A percentile compares a stretch with the other conserved stretches of the same genome.
phyloP scores from a whole-genome alignment of 305 asterid species.

The Solanum aculeatissimum region DNA sequence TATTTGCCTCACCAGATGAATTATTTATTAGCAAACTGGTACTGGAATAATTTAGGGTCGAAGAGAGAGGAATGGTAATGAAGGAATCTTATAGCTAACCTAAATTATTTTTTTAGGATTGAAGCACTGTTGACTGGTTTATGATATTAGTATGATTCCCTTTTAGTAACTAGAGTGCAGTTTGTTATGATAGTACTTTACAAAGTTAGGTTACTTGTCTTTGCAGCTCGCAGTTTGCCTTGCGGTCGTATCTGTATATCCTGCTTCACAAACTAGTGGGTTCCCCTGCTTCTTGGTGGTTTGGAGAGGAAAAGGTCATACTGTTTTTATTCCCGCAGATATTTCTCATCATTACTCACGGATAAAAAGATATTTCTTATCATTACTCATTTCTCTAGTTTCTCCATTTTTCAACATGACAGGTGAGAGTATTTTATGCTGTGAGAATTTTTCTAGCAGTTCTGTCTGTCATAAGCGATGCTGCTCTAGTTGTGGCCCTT shows the following conservation, averaged over 20 bases:
- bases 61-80: not conserved
- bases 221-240: slow-evolving; percentile 87
- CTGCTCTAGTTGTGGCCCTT: slow-evolving; percentile 86
- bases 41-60: not conserved
- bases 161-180: not conserved
- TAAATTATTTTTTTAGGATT: not conserved
- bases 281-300: slow-evolving; percentile 90
- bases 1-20: not conserved
- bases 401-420: slow-evolving; percentile 13
- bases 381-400: not conserved
- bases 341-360: not conserved
- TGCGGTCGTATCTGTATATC: slow-evolving; percentile 76
- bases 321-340: not conserved
- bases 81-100: not conserved
- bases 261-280: slow-evolving; percentile 78
- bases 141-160: not conserved
- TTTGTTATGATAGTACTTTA: not conserved
- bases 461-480: slow-evolving; percentile 65
- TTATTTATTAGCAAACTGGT: not conserved
- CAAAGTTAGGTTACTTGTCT: slow-evolving; percentile 6
- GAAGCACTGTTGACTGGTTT: not conserved
- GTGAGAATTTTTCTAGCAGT: slow-evolving; percentile 73
- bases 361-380: not conserved
- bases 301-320: slow-evolving; percentile 81
- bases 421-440: slow-evolving; percentile 91